phyloP scores from a whole-genome alignment of 306 rosid genomes.

The Cucurbita argyrosperma region DNA sequence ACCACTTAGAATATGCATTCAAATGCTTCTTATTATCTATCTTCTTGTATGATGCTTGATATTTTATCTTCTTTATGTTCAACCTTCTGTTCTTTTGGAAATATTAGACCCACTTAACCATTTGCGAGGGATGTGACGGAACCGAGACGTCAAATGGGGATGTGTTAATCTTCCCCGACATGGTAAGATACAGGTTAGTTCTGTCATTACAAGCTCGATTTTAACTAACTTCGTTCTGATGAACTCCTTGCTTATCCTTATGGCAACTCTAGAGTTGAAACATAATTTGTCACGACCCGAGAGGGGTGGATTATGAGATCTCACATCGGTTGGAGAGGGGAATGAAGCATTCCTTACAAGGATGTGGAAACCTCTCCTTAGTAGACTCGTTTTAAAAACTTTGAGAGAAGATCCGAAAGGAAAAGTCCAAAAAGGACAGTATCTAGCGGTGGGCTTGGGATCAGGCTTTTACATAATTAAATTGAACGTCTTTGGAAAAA shows the following conservation, averaged over 20 bases:
- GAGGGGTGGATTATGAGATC: no score
- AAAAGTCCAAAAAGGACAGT: no score
- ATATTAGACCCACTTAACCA: constrained; percentile 63
- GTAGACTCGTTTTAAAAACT: no score
- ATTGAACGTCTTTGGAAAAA: neutral
- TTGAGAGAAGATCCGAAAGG: no score
- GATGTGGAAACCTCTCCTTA: no score
- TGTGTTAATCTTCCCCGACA: constrained; percentile 88
- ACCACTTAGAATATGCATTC: neutral
- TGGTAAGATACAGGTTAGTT: constrained; percentile 84
- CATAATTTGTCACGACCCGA: neutral
- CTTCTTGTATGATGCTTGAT: neutral
- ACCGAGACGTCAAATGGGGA: constrained; percentile 95
- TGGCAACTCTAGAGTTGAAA: neutral
- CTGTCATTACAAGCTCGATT: neutral
- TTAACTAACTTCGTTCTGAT: neutral
- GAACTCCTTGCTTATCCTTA: neutral
- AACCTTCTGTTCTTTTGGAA: constrained; percentile 3
- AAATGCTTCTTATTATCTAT: neutral
- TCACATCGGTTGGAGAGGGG: no score
- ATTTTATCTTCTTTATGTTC: neutral
- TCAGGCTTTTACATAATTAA: no score
- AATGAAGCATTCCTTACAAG: no score
- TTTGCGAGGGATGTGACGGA: constrained; percentile 90
- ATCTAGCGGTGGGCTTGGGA: no score